phyloP scores from a whole-genome alignment of 2,329 filamentous ascomycete species.

The Triangularia verruculosa region DNA sequence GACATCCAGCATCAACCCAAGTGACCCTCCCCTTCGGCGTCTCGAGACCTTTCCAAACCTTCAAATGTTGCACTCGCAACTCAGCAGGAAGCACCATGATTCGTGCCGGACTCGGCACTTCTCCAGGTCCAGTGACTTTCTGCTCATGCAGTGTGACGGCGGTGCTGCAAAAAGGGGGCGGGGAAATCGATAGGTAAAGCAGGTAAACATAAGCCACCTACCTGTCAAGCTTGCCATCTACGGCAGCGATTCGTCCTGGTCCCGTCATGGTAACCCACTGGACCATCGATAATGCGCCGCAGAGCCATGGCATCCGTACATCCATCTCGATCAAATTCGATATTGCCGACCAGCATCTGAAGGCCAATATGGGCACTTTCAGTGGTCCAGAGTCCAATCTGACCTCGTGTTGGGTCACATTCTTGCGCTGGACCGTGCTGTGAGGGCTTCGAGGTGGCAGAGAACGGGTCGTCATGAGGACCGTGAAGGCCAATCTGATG shows the following conservation, averaged over 20 bases:
- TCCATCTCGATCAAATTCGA: slow-evolving; percentile 71
- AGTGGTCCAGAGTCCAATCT: slow-evolving; percentile 22
- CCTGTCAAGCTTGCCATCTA: slow-evolving; percentile 83
- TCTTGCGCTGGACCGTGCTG: slow-evolving; percentile 25
- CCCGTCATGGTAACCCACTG: slow-evolving; percentile 72
- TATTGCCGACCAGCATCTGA: slow-evolving; percentile 72
- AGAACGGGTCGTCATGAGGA: slow-evolving; percentile 65
- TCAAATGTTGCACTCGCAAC: slow-evolving; percentile 35
- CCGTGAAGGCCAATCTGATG: slow-evolving; percentile 63
- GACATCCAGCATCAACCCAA: neutral
- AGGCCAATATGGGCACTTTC: slow-evolving; percentile 68
- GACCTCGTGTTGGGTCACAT: slow-evolving; percentile 28
- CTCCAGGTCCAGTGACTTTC: slow-evolving; percentile 45
- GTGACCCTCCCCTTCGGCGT: slow-evolving; percentile 9
- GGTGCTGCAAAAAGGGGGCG: slow-evolving; percentile 23
- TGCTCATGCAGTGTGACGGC: slow-evolving; percentile 43
- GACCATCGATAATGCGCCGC: slow-evolving; percentile 68
- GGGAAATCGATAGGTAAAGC: neutral
- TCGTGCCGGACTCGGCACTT: slow-evolving; percentile 40
- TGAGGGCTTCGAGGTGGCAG: slow-evolving; percentile 47
- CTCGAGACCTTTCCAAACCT: slow-evolving; percentile 1
- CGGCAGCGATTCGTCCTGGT: slow-evolving; percentile 70
- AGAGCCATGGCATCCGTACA: slow-evolving; percentile 86
- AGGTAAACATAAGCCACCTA: slow-evolving; percentile 50
- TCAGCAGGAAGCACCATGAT: slow-evolving; percentile 34